These are phyloP conservation scores for Plasmodium gallinaceum DNA, from an alignment of 169 alveolate species.

Conservation along the genomic window DNA sequence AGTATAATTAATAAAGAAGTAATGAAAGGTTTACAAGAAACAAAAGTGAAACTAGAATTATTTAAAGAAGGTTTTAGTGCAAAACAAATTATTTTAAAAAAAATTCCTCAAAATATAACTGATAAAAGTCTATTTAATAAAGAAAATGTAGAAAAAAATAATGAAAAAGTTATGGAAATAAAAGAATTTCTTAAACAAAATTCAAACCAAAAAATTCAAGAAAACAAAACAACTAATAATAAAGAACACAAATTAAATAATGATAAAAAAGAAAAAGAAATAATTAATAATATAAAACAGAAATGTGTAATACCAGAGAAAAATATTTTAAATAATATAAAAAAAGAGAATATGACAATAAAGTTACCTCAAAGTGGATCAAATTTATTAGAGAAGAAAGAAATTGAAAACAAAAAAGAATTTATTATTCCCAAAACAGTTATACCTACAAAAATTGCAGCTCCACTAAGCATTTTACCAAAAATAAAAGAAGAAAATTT, in stretches of 20 bases:
- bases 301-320: neutral
- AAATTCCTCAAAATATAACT: neutral
- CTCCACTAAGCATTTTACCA: neutral
- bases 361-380: neutral
- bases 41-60: neutral
- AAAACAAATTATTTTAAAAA: slow-evolving; percentile 1
- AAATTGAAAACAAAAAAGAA: neutral
- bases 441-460: neutral
- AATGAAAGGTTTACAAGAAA: neutral
- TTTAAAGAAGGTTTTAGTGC: neutral
- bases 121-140: too few relatives aligned
- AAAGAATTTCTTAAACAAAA: too few relatives aligned
- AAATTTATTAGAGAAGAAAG: slow-evolving; percentile 10
- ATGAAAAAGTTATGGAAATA: neutral
- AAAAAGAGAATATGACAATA: neutral
- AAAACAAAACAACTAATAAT: neutral
- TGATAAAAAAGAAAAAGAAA: neutral
- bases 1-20: neutral
- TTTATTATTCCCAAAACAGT: neutral
- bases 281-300: neutral
- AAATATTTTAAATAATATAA: neutral
- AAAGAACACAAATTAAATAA: neutral
- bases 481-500: slow-evolving; percentile 6
- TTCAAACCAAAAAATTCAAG: too few relatives aligned
- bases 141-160: too few relatives aligned